phyloP scores from a whole-genome alignment of 768 basidiomycete species.

The Thelephora ganbajun region DNA sequence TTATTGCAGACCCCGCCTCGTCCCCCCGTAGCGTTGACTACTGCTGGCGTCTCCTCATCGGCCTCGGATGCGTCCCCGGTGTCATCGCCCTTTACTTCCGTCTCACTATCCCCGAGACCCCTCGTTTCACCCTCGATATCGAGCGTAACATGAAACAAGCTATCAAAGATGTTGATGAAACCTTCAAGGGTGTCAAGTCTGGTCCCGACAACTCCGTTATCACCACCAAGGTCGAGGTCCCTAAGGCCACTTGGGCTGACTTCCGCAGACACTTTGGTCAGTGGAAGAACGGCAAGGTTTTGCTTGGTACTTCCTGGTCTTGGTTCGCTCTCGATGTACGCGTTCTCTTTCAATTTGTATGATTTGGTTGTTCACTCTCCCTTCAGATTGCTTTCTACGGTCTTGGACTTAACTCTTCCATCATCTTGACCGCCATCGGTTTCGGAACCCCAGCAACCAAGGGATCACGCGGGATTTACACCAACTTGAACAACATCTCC shows the following conservation, averaged over 20 bases:
- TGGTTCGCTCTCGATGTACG: slow-evolving; percentile 84
- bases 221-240: slow-evolving; percentile 34
- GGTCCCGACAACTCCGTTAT: slow-evolving; percentile 40
- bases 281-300: slow-evolving; percentile 69
- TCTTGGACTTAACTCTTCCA: slow-evolving; percentile 70
- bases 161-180: slow-evolving; percentile 24
- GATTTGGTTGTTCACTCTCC: not conserved
- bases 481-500: slow-evolving; percentile 47
- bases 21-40: slow-evolving; percentile 42
- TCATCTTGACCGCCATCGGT: slow-evolving; percentile 62
- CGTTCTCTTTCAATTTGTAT: slow-evolving; percentile 12
- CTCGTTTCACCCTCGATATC: slow-evolving; percentile 36
- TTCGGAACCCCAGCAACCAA: slow-evolving; percentile 36
- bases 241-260: slow-evolving; percentile 28
- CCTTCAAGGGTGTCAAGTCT: slow-evolving; percentile 27
- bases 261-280: slow-evolving; percentile 55
- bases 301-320: slow-evolving; percentile 71
- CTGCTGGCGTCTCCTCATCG: slow-evolving; percentile 33
- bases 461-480: slow-evolving; percentile 28
- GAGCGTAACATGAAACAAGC: slow-evolving; percentile 32
- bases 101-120: slow-evolving; percentile 33
- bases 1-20: slow-evolving; percentile 29
- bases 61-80: slow-evolving; percentile 31
- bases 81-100: slow-evolving; percentile 32
- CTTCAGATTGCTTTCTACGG: slow-evolving; percentile 76